Base-by-base conservation (phyloP, 768 basidiomycete genomes). In the Suillus placidus region DNA sequence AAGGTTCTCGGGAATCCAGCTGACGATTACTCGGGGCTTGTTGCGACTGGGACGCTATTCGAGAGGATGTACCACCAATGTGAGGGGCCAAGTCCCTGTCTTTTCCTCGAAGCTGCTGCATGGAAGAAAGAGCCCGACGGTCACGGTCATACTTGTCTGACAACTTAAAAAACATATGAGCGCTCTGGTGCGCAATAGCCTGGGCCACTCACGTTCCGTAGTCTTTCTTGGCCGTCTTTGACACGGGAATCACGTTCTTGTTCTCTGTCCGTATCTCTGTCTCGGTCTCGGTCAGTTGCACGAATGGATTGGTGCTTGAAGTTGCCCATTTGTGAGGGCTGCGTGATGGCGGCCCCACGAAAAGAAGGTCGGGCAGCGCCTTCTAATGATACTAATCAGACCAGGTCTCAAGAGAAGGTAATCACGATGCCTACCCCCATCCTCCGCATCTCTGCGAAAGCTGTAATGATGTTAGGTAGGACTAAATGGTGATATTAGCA, bases 321-420 rank as follows among this genome's bases (percentile, higher is more conserved):
- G 73, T 93, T 94, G 57, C 93, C 93, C 93, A 95, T 95, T 79
- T 94, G 93, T 42, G 93, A 92, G 34, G 92, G 91, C 71, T 95
- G 93, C 32, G 91, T 85, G 58, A 91, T 71, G 32, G 77, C 68
- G 16, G 77, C 82, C 14, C 91, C 84, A 37, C 91, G 87, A 73
- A 93, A 94, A 8, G 87, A 83, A 32, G 90, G 85, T 64, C 93
- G 84, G 13, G 86, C 72, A 54, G 87, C 76, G 61, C 83, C 77
- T 77, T 88, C 85, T 85, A 42, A 56, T 32, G 43, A 16, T 40
- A 16, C 61, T 40, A 34, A 45, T 73, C 37, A 67, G 63, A 47
- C 58, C 58, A 40, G 37, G 56, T 43, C 56, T 49, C 57, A 35
- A 61, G 20, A 32, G n/a, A 43, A 37, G 65, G 69, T 54, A 61